Conservation (phyloP, 805 yeast species). For the Wickerhamiella qilinensis region DNA sequence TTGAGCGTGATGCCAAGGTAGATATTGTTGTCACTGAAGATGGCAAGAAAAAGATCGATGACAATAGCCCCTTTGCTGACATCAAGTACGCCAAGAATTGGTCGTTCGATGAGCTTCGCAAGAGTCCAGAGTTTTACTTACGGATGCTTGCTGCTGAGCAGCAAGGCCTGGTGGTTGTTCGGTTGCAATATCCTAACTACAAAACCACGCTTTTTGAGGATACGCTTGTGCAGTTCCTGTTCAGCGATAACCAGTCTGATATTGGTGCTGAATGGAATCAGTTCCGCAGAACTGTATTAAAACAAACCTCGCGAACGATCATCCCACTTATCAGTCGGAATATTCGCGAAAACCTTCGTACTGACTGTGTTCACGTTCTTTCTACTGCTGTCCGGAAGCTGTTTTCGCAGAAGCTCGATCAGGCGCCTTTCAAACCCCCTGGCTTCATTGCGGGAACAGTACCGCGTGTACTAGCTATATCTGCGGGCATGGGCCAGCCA, state of each 20-base stretch:
- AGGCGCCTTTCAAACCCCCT: constrained; percentile 81
- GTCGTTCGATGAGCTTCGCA: constrained; percentile 55
- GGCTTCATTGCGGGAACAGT: constrained; percentile 64
- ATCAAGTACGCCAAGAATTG: constrained; percentile 82
- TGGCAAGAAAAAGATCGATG: constrained; percentile 62
- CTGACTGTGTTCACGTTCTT: constrained; percentile 56
- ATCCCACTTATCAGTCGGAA: constrained; percentile 53
- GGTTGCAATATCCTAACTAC: constrained; percentile 38
- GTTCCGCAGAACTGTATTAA: constrained; percentile 51
- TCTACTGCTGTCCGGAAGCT: constrained; percentile 53
- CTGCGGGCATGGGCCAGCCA: constrained; percentile 74
- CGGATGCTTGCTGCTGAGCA: constrained; percentile 87
- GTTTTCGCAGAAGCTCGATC: constrained; percentile 62
- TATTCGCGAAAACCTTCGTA: constrained; percentile 67
- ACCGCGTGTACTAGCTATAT: constrained; percentile 68
- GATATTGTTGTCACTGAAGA: constrained; percentile 72
- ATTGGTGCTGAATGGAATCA: constrained; percentile 63
- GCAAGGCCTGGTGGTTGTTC: constrained; percentile 51
- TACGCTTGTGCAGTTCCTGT: constrained; percentile 19
- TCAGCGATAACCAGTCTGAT: constrained; percentile 45
- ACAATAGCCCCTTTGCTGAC: constrained; percentile 67
- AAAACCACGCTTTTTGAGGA: constrained; percentile 24
- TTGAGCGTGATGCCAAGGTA: constrained; percentile 46
- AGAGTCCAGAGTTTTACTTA: constrained; percentile 64
- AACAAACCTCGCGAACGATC: constrained; percentile 49